A percentile compares a stretch with the other conserved stretches of the same genome.
These are phyloP conservation scores for Cerioporus squamosus DNA, from an alignment of 1,284 basidiomycete genomes.

Conservation along the genomic window DNA sequence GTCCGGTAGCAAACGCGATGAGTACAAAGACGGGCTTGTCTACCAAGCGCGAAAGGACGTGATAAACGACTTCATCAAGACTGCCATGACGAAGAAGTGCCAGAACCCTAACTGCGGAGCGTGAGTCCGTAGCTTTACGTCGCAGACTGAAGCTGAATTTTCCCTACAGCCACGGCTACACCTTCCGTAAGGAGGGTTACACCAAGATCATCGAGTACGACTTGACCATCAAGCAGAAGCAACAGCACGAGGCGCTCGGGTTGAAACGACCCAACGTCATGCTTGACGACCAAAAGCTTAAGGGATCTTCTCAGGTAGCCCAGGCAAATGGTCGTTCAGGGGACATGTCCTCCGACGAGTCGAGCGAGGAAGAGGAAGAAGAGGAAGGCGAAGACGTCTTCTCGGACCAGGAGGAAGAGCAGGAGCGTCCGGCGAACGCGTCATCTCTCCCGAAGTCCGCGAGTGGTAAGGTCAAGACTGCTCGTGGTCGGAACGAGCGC, in stretches of 20 bases:
- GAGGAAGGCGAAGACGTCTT: conserved; percentile 48
- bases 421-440: conserved; percentile 35
- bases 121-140: conserved; percentile 53
- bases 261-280: conserved; percentile 77
- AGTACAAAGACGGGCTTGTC: conserved; percentile 89
- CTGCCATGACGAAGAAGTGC: conserved; percentile 74
- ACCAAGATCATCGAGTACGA: conserved; percentile 97
- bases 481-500: conserved; percentile 83
- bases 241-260: conserved; percentile 56
- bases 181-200: conserved; percentile 92
- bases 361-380: conserved; percentile 47
- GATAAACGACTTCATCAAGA: conserved; percentile 84
- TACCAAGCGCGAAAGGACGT: conserved; percentile 88
- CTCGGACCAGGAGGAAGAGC: conserved; percentile 51
- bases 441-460: conserved; percentile 63
- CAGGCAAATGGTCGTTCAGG: neutral
- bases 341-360: conserved; percentile 52
- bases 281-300: conserved; percentile 47
- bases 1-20: conserved; percentile 69
- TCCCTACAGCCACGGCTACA: conserved; percentile 72
- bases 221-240: conserved; percentile 81
- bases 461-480: conserved; percentile 77
- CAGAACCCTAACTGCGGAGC: conserved; percentile 77
- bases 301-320: conserved; percentile 22
- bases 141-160: neutral